These are phyloP conservation scores for Hibiscus syriacus DNA, from an alignment of 345 rosid species.

Conservation along the genomic window DNA sequence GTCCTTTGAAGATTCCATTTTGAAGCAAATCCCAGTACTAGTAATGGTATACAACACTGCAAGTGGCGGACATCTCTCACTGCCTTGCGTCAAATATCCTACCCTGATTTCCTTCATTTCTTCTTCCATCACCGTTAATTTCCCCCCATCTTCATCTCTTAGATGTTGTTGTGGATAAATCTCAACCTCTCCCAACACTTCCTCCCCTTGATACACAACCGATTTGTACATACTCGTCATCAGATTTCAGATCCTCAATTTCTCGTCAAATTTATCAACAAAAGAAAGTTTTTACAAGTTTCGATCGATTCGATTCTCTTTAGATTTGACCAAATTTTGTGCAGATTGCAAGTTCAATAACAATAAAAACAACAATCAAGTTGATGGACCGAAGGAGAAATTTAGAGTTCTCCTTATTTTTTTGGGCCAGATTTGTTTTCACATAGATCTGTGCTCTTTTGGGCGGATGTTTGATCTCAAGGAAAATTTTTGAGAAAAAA, in stretches of 20 bases:
- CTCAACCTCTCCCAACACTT: slow-evolving; percentile 75
- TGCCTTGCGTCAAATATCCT: slow-evolving; percentile 54
- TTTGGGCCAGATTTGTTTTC: slow-evolving; percentile 10
- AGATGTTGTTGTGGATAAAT: slow-evolving; percentile 38
- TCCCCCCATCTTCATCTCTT: slow-evolving; percentile 29
- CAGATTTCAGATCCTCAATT: slow-evolving; percentile 11
- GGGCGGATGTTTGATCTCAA: not conserved
- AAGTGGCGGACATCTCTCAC: slow-evolving; percentile 96
- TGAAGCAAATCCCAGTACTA: slow-evolving; percentile 75
- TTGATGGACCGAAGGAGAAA: not conserved
- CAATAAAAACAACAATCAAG: not conserved
- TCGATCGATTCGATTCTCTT: slow-evolving; percentile 11
- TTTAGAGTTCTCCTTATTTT: slow-evolving; percentile 5
- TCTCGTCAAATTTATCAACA: slow-evolving; percentile 21
- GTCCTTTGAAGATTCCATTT: slow-evolving; percentile 63
- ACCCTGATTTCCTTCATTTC: slow-evolving; percentile 67
- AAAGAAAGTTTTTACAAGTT: not conserved
- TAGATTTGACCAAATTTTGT: slow-evolving; percentile 31
- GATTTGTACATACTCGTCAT: slow-evolving; percentile 55
- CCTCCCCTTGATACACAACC: slow-evolving; percentile 55
- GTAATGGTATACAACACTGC: slow-evolving; percentile 80
- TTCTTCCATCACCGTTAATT: slow-evolving; percentile 31
- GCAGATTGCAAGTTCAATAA: slow-evolving; percentile 13
- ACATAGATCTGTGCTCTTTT: slow-evolving; percentile 9
- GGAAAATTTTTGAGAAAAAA: not conserved